These are phyloP conservation scores for Aegilops tauschii DNA, from an alignment of 176 grass and related monocot genomes.

Conservation along the genomic window DNA sequence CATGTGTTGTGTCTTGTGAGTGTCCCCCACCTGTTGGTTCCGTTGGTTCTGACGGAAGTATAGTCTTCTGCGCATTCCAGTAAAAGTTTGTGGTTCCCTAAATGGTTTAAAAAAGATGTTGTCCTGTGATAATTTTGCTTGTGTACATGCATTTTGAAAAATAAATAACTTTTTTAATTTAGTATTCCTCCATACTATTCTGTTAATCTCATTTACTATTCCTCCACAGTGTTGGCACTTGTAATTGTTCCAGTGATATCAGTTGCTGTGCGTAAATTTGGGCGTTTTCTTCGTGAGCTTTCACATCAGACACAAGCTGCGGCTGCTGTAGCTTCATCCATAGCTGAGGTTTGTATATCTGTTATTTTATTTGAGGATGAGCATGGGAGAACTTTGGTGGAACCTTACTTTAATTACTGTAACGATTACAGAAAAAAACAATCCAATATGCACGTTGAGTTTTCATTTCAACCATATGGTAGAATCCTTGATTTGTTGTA, in stretches of 20 bases:
- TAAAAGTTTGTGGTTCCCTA: background rate
- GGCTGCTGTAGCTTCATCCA: conserved; percentile 88
- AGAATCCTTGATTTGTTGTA: background rate
- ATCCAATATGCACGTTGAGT: background rate
- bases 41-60: background rate
- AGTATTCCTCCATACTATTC: background rate
- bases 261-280: conserved; percentile 73
- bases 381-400: background rate
- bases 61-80: background rate
- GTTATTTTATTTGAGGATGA: conserved; percentile 15
- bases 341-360: conserved; percentile 72
- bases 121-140: background rate
- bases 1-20: background rate
- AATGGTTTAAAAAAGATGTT: background rate
- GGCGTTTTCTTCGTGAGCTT: conserved; percentile 92
- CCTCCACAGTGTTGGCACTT: conserved; percentile 70
- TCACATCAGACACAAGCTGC: conserved; percentile 93
- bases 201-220: conserved; percentile 30
- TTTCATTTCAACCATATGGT: conserved; percentile 18
- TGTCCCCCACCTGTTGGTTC: background rate
- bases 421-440: background rate
- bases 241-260: conserved; percentile 82
- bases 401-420: conserved; percentile 12
- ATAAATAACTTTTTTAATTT: background rate
- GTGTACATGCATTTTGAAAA: background rate